Conservation (phyloP, 306 rosid species). For the Cucurbita argyrosperma region DNA sequence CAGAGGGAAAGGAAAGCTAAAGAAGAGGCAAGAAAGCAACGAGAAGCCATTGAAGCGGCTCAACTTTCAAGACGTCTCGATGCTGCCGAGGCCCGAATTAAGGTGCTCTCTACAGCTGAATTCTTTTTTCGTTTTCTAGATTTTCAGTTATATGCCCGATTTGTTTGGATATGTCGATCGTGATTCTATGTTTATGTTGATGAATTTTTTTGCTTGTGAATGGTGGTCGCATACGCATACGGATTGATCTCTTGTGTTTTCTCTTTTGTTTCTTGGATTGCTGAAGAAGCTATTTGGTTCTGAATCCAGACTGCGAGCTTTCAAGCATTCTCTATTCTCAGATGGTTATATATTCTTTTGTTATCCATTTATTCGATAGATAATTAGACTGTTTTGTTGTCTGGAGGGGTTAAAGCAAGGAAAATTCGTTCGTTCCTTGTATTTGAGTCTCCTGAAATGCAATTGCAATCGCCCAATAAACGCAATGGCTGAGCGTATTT, state of each 20-base stretch:
- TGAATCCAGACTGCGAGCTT: neutral
- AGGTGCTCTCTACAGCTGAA: slow-evolving; percentile 26
- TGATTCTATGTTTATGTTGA: neutral
- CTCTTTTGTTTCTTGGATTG: neutral
- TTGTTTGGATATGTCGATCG: neutral
- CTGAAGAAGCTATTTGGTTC: neutral
- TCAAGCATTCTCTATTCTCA: neutral
- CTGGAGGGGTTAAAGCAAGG: neutral
- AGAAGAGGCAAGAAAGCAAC: slow-evolving; percentile 47
- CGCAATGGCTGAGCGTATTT: neutral
- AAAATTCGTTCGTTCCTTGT: neutral
- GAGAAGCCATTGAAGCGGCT: slow-evolving; percentile 77
- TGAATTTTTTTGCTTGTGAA: neutral
- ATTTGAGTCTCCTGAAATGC: neutral
- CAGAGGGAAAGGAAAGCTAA: slow-evolving; percentile 61
- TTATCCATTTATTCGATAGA: neutral
- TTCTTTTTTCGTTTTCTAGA: neutral
- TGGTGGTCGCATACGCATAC: neutral
- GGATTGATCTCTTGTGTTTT: neutral
- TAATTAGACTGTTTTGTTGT: neutral
- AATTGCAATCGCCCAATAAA: neutral
- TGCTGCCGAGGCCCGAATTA: slow-evolving; percentile 69
- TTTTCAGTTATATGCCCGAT: neutral
- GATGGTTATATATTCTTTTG: neutral
- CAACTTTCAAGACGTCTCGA: slow-evolving; percentile 71